Percentiles rank a stretch among this genome's conserved stretches.
These are phyloP conservation scores for Phytomonas francai DNA, from an alignment of 208 protist species.

Conservation along the genomic window DNA sequence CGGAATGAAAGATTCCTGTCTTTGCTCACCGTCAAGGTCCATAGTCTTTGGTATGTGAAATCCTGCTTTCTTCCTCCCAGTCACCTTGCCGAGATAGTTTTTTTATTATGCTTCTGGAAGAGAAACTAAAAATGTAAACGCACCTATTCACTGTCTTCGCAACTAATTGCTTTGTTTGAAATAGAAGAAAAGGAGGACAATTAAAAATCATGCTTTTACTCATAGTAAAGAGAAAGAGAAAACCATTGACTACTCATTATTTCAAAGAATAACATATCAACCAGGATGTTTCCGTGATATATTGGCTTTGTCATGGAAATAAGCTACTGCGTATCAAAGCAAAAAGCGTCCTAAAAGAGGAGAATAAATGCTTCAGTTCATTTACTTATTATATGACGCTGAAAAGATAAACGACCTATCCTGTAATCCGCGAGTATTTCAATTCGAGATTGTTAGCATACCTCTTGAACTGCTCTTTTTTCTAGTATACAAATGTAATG, in stretches of 20 bases:
- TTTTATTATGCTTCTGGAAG: neutral
- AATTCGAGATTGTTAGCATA: neutral
- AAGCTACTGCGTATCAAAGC: neutral
- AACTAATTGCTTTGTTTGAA: neutral
- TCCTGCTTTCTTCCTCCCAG: neutral
- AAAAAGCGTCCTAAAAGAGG: neutral
- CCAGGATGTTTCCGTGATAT: neutral
- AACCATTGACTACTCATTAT: neutral
- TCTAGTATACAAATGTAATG: neutral
- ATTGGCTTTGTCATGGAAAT: neutral
- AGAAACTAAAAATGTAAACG: neutral
- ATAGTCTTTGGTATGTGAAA: constrained; percentile 11
- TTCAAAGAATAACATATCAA: constrained; percentile 4
- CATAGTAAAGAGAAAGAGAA: neutral
- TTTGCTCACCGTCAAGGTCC: constrained; percentile 36
- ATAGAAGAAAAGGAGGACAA: constrained; percentile 4
- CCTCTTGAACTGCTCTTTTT: neutral
- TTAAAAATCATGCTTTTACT: neutral
- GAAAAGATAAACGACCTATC: neutral
- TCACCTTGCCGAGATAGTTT: neutral
- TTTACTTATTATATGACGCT: neutral
- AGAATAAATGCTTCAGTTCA: neutral
- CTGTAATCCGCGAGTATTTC: neutral
- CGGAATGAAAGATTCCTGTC: constrained; percentile 39
- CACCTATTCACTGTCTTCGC: neutral